Evolutionary conservation across 768 basidiomycete genomes (phyloP), one percentile per base, ranked within the genome.

Genomic region (Termitomyces sp.): DNA sequence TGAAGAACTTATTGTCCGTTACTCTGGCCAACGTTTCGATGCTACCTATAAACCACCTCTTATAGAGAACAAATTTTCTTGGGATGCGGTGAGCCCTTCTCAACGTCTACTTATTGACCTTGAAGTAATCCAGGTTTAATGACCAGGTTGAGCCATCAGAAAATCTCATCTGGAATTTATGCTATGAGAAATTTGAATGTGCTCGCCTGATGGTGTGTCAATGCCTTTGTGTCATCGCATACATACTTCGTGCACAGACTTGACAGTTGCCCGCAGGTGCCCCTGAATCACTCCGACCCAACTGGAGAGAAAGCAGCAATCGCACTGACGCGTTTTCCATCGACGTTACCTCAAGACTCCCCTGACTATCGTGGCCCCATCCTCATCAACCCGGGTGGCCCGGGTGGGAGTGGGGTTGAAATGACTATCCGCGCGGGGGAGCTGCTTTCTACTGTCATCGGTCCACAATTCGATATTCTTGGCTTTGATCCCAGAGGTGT

Each of bases 341-440:
- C 79, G 10, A 57, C 69, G 2, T 57, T 77, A 0, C 62, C 69
- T 1, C 44, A 54, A 1, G 58, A 48, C 16, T 70, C 71, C 0
- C 59, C 66, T 3, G 62, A 68, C 6, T 81, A 80, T 59, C 74
- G 73, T 28, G 80, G 80, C 0, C 79, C 79, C 1, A 68, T 81
- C 13, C 64, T 81, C 3, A 70, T 78, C 62, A 81, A 80, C 55
- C 79, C 79, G 1, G 78, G 80, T n/a, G 79, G 81, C 0, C 80
- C 79, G 1, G 80, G 80, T 8, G 76, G 74, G 2, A 76, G 77
- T 58, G 79, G 80, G 4, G 73, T 80, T 6, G 65, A 68, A 4
- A 26, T 72, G 0, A 61, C 75, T 26, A 30, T 64, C 5, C n/a
- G 16, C 4, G 2, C 41, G 0, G 79, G 73, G 1, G 58, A 64